Evolutionary conservation across 306 rosid genomes (phyloP).

Genomic region (Ochetophila trinervis): DNA sequence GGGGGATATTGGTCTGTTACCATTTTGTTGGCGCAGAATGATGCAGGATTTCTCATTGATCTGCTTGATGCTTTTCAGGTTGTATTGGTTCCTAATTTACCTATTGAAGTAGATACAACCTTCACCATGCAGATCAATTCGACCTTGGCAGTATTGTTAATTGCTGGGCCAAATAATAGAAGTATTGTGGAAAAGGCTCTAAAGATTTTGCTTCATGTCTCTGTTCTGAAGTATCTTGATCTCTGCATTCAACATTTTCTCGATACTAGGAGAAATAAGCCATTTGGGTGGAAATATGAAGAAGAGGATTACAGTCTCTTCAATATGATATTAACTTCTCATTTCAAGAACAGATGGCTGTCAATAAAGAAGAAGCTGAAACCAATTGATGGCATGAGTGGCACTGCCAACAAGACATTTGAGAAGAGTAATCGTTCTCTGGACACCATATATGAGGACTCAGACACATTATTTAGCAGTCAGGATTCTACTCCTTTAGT

Average conservation of each 20-base stretch:
- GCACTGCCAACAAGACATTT: conserved; percentile 30
- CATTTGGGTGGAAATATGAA: conserved; percentile 52
- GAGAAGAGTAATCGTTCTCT: conserved; percentile 41
- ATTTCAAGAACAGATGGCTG: conserved; percentile 80
- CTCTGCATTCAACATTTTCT: conserved; percentile 48
- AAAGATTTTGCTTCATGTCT: conserved; percentile 47
- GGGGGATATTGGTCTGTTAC: conserved; percentile 86
- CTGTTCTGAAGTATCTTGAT: conserved; percentile 61
- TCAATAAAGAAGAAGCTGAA: conserved; percentile 58
- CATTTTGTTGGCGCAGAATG: conserved; percentile 60
- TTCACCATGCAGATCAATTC: conserved; percentile 48
- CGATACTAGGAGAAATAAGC: conserved; percentile 34
- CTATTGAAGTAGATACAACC: conserved; percentile 41
- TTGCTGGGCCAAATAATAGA: conserved; percentile 71
- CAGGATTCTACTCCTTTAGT: conserved; percentile 41
- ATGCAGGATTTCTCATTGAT: conserved; percentile 50
- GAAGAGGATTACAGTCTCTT: conserved; percentile 65
- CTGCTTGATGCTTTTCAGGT: conserved; percentile 49
- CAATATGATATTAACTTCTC: conserved; percentile 62
- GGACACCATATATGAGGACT: conserved; percentile 76
- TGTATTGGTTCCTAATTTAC: conserved; percentile 22
- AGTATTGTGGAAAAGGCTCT: conserved; percentile 46
- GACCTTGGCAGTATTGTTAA: conserved; percentile 53
- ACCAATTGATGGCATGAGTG: conserved; percentile 30
- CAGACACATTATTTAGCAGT: conserved; percentile 37